A percentile compares a stretch with the other conserved stretches of the same genome.
These are phyloP conservation scores for Plectranthus barbatus DNA, from an alignment of 257 asterid genomes.

Conservation along the genomic window DNA sequence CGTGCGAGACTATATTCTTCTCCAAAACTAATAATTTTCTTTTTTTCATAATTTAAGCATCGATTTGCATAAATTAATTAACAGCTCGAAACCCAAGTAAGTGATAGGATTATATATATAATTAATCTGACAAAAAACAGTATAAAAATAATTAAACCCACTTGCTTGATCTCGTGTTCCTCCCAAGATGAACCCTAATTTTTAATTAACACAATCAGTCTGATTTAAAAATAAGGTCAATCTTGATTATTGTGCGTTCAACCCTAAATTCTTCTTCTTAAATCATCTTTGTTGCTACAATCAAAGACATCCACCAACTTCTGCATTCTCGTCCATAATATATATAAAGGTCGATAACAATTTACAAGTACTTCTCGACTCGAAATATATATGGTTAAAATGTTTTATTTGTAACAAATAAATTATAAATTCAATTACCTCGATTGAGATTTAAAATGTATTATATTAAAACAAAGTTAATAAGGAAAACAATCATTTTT, in stretches of 20 bases:
- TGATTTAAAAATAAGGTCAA: too few species aligned
- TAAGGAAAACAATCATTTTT: too few species aligned
- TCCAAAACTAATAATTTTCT: background rate
- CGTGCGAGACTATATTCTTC: too few species aligned
- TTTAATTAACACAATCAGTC: background rate
- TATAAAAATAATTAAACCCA: slow-evolving; percentile 19
- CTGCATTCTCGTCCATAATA: too few species aligned
- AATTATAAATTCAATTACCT: too few species aligned
- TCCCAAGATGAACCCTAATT: slow-evolving; percentile 25
- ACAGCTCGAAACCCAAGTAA: slow-evolving; percentile 44
- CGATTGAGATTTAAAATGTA: too few species aligned
- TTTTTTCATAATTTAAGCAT: background rate
- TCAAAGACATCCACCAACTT: background rate
- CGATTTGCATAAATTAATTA: background rate
- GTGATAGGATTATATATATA: slow-evolving; percentile 17
- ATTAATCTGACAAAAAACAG: background rate
- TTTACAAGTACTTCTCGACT: too few species aligned
- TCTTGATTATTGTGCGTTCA: background rate
- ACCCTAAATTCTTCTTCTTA: background rate
- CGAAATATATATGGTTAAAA: too few species aligned
- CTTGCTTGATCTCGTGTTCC: slow-evolving; percentile 55
- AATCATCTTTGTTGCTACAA: background rate
- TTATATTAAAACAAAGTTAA: too few species aligned
- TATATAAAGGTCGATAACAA: too few species aligned
- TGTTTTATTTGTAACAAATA: too few species aligned